phyloP scores from a whole-genome alignment of 192 early-diverging fungal species.

The Coemansia sp. region DNA sequence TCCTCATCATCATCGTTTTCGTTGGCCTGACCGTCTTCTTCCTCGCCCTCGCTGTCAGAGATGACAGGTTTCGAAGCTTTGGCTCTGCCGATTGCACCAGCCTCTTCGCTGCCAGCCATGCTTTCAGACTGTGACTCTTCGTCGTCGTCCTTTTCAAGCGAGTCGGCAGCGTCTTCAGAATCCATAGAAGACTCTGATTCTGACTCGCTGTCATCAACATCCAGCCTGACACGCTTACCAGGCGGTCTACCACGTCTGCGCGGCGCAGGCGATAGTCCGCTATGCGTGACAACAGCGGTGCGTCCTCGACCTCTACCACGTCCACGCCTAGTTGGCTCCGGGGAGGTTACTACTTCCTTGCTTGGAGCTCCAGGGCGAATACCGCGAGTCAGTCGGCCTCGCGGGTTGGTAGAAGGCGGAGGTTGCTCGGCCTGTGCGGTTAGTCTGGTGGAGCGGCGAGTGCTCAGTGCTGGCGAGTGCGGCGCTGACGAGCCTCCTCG shows the following conservation, averaged over 20 bases:
- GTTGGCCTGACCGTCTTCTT: neutral
- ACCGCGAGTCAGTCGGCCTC: slow-evolving; percentile 40
- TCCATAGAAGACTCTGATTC: slow-evolving; percentile 14
- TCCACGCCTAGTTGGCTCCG: slow-evolving; percentile 14
- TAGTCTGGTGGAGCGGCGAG: slow-evolving; percentile 39
- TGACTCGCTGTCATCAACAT: neutral
- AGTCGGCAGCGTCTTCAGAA: neutral
- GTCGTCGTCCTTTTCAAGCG: slow-evolving; percentile 8
- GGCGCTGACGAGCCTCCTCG: slow-evolving; percentile 16
- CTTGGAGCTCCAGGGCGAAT: slow-evolving; percentile 21
- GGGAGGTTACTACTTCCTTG: neutral
- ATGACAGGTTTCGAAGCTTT: neutral
- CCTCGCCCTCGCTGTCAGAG: neutral
- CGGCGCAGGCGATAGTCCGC: neutral
- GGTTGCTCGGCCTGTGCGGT: slow-evolving; percentile 27
- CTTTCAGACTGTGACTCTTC: slow-evolving; percentile 6
- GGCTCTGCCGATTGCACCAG: neutral
- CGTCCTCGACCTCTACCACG: slow-evolving; percentile 20
- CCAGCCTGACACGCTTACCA: neutral
- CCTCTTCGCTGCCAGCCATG: slow-evolving; percentile 6
- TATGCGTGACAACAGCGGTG: slow-evolving; percentile 6
- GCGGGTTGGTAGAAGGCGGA: slow-evolving; percentile 17
- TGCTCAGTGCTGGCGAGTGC: slow-evolving; percentile 36
- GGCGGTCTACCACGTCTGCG: neutral
- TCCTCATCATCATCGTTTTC: neutral